Evolutionary conservation across 176 grass and related monocot genomes (phyloP), one percentile per base, ranked within the genome.

Genomic region (Cenchrus fungigraminus): DNA sequence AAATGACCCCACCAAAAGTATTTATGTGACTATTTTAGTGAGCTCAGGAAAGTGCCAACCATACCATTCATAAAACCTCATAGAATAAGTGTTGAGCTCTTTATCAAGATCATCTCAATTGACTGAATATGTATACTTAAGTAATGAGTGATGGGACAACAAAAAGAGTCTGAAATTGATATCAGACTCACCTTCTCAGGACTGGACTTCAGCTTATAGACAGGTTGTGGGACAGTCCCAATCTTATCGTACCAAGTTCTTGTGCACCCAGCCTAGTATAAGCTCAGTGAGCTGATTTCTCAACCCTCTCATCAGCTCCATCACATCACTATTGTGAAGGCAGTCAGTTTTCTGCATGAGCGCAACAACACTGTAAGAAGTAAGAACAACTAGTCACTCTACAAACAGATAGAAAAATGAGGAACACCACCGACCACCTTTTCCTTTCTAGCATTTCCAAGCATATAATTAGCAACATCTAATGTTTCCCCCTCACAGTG

Each of bases 21-120:
- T 25, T 25, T 25, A 25, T 78, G 88, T 29, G 49, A 98, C 87
- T 64, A 98, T 95, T 87, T 95, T 98, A 16, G 91, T 79, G 40
- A 98, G 89, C 79, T 98, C 95, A 9, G 95, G 95, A 88, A 98
- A 98, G 76, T 95, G 95, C 95, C 95, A 98, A 20, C 95, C 95
- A 47, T 95, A 98, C 95, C 95, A 98, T 84, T 98, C 95, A 15
- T 91, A 93, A 13, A 98, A 92, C 74, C 95, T 95, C 95, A 98
- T 98, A 2, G 93, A 92, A 4, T 93, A 98, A 43, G 89, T 93
- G 82, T 98, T 98, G 58, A 98, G 87, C 74, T 98, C 95, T 68
- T 98, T 95, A 67, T 98, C 95, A 86, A 95, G 88, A 84, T 98
- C 95, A 78, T 98, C 95, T 25, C 80, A 98, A 87, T 45, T 22